Conservation (phyloP, 2,329 filamentous ascomycete species). For the Apiospora hydei region DNA sequence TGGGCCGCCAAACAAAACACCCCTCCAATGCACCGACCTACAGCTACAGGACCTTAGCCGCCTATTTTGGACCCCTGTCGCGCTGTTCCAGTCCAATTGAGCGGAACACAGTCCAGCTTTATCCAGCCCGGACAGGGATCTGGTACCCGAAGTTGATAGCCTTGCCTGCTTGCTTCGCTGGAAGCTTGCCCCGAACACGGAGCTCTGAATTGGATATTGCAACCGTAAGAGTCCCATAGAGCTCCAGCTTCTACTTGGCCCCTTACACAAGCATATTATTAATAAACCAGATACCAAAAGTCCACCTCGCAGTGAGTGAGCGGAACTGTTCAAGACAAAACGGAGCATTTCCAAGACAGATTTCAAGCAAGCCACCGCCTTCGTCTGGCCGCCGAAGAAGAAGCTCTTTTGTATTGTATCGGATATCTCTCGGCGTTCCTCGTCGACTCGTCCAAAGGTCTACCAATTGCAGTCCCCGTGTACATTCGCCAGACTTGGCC, state of each 20-base stretch:
- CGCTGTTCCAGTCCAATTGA: background rate
- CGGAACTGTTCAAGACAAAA: background rate
- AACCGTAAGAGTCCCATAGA: background rate
- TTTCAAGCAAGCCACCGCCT: background rate
- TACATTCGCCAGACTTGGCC: slow-evolving; percentile 7
- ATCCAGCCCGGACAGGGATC: background rate
- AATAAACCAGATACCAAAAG: background rate
- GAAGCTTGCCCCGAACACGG: slow-evolving; percentile 2
- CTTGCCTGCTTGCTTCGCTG: slow-evolving; percentile 13
- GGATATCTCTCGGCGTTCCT: slow-evolving; percentile 13
- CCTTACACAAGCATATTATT: background rate
- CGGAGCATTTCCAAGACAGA: background rate
- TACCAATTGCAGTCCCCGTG: background rate
- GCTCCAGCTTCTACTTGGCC: background rate
- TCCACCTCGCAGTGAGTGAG: background rate
- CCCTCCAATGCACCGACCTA: background rate
- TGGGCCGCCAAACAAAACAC: background rate
- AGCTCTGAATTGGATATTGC: background rate
- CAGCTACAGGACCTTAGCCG: background rate
- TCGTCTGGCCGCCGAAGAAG: background rate
- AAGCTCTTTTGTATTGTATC: background rate
- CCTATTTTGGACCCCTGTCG: slow-evolving; percentile 3
- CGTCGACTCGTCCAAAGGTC: background rate
- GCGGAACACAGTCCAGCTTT: background rate
- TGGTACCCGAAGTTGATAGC: background rate